Base-by-base conservation (phyloP, 345 rosid species). In the Dimocarpus longan region DNA sequence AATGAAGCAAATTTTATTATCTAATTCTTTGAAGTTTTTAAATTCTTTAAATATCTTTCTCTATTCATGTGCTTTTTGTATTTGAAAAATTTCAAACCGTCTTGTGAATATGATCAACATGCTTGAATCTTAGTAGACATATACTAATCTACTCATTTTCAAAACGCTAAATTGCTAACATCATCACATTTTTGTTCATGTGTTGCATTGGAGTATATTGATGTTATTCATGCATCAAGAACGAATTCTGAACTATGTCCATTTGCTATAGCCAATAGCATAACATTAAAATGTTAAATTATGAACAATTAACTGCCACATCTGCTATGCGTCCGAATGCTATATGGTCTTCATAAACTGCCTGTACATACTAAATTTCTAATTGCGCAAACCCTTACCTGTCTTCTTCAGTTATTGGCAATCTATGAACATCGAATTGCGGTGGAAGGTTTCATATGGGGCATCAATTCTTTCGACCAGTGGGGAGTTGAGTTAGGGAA, bases 401-500 rank as follows among this genome's bases (percentile, higher is more conserved):
- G 59, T 73, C 28, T 63, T 67, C 79, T 79, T 73, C 92, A 93
- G 98, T 85, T 96, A 84, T 78, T 96, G 86, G 97, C 98, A 44
- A 90, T 94, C 78, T 94, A 94, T 77, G 98, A 96, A 83, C 99
- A 94, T 86, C 90, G 98, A 90, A 88, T 96, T 68, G 98, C 94
- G 10, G 98, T 91, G 59, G 93, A 96, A 91, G 98, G 99, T 77
- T 93, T 96, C 79, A 62, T 93, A 26, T 94, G 99, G 99, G 97
- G 97, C 82, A 93, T 96, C 84, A 96, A 96, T 81, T 96, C 99
- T 73, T 96, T 96, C 74, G 99, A 96, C 81, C 98, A 96, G 85
- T 96, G 99, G 99, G 99, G 99, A 82, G 99, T 94, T 57, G 99
- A 96, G 89, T 80, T 96, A 66, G 98, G 99, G 66, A 96, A 96